Evolutionary conservation across 2,329 filamentous ascomycete species (phyloP), one percentile per base, ranked within the genome.

Genomic region (Leptosphaerulina australis): DNA sequence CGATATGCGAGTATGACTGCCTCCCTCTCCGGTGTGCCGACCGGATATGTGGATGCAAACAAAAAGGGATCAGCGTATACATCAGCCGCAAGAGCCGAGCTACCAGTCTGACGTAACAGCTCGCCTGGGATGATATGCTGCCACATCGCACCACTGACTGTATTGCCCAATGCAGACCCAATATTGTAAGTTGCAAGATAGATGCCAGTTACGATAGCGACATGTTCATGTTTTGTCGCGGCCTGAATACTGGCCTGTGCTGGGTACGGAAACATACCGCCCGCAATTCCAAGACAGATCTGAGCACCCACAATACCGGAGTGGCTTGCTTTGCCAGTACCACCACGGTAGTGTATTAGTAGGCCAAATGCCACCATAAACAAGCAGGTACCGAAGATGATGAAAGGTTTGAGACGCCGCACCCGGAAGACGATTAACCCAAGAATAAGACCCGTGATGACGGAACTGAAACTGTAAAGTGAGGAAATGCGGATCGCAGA

Each of bases 281-380:
- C 84, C 0, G 83, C 83, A 41, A 87, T 76, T 58, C 85, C 85
- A 1, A 88, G 76, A 4, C 87, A 71, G 6, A 87, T 74, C 65
- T 88, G 83, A 2, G 81, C 83, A 12, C 80, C 84, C 50, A 88
- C 82, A 46, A 88, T 76, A 21, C 85, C 85, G 1, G 79, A 76
- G 47, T 82, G 74, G 52, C 72, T 76, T 8, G 75, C 67, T 0
- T 59, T 26, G 1, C 67, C 72, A 0, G 74, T 62, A 5, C 79
- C 77, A 26, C 84, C 84, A n/a, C 85, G 82, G 74, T 77, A 88
- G 58, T 78, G 76, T 62, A 87, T 86, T 14, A 88, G 74, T 1
- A 88, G 76, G 8, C 84, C 85, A 55, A 86, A 87, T 0, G 84
- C 83, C n/a, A 85, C 81, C 61, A 84, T 75, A 73, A 84, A 87